Evolutionary conservation across 2,329 filamentous ascomycete genomes (phyloP).

Genomic region (Diaporthe vaccinii): DNA sequence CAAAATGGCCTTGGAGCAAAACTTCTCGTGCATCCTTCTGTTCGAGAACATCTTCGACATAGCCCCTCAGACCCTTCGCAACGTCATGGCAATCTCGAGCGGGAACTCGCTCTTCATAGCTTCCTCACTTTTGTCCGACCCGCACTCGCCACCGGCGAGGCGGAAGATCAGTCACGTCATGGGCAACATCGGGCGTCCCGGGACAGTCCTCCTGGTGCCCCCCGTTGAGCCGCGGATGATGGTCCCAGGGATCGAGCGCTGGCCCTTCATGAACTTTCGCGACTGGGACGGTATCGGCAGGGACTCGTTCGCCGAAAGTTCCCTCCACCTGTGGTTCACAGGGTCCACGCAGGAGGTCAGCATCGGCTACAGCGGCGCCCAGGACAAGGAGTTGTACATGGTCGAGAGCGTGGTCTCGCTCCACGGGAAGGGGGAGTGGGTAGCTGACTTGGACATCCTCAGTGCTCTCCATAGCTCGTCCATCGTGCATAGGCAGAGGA

Average conservation of each 20-base stretch:
- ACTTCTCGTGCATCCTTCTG: not conserved
- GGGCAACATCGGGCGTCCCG: conserved; percentile 2
- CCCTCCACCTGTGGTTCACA: conserved; percentile 2
- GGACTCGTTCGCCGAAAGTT: not conserved
- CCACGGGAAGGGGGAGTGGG: not conserved
- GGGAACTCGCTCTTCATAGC: conserved; percentile 18
- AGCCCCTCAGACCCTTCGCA: not conserved
- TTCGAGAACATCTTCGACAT: not conserved
- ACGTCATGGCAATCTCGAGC: conserved; percentile 2
- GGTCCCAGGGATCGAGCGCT: not conserved
- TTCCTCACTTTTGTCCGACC: not conserved
- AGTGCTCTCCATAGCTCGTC: not conserved
- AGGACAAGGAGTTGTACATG: not conserved
- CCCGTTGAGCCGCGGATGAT: not conserved
- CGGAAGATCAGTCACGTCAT: not conserved
- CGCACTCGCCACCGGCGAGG: not conserved
- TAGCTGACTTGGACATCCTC: conserved; percentile 13
- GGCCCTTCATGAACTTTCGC: not conserved
- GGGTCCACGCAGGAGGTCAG: not conserved
- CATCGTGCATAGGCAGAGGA: not conserved
- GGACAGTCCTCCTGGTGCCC: not conserved
- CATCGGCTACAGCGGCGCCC: not conserved
- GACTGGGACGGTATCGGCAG: not conserved
- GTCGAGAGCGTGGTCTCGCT: conserved; percentile 1
- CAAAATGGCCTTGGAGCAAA: not conserved